A percentile compares a stretch with the other conserved stretches of the same genome.
Evolutionary conservation across 2,329 filamentous ascomycete genomes (phyloP).

Genomic region (Coniochaeta sp.): DNA sequence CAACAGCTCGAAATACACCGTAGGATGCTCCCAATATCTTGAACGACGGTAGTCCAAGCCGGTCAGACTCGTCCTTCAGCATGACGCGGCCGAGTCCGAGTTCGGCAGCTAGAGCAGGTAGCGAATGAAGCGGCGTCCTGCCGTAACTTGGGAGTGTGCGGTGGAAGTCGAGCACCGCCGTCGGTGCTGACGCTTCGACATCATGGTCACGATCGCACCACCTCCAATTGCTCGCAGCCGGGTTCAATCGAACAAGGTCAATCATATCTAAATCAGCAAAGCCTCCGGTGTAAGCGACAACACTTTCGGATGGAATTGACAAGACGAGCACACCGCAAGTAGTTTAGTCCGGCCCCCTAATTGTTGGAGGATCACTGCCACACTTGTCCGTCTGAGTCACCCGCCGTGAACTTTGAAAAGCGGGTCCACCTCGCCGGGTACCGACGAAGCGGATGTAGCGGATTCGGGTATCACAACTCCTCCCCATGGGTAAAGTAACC

Average conservation of each 20-base stretch:
- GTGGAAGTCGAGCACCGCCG: constrained; percentile 37
- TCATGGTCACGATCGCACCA: neutral
- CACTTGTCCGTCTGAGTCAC: neutral
- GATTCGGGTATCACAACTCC: neutral
- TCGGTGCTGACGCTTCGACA: neutral
- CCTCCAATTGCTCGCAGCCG: neutral
- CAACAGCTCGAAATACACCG: constrained; percentile 56
- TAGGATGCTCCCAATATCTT: constrained; percentile 77
- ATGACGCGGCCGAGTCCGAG: constrained; percentile 51
- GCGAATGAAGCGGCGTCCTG: constrained; percentile 42
- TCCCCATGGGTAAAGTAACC: neutral
- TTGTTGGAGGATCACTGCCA: neutral
- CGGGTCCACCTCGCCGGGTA: neutral
- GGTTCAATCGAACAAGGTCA: neutral
- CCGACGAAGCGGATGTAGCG: neutral
- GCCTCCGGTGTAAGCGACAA: neutral
- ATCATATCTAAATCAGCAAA: neutral
- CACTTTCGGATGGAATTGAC: neutral
- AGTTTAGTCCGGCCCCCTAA: too few relatives aligned
- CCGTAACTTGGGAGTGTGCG: constrained; percentile 47
- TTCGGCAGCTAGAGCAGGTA: constrained; percentile 47
- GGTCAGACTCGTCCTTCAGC: constrained; percentile 63
- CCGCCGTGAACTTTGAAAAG: neutral
- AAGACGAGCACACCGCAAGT: too few relatives aligned
- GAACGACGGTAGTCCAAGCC: constrained; percentile 66